Percentiles rank a stretch among this genome's conserved stretches.
These are phyloP conservation scores for Aspergillus conjunctus DNA, from an alignment of 495 filamentous ascomycete genomes.

Conservation along the genomic window DNA sequence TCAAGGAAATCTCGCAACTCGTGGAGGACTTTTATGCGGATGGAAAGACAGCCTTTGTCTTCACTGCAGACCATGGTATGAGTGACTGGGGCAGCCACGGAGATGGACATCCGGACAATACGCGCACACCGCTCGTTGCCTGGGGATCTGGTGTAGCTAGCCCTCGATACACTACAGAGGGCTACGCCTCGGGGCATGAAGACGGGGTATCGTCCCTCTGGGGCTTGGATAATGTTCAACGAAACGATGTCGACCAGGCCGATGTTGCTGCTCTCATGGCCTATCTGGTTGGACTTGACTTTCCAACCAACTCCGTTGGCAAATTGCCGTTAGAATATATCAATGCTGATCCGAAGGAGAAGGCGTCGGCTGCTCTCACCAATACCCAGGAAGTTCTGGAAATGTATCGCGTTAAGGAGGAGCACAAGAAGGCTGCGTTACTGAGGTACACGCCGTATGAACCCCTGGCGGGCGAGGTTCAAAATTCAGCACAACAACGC, in stretches of 20 bases:
- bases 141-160: conserved; percentile 93
- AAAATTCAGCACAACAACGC: conserved; percentile 66
- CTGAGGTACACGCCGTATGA: conserved; percentile 75
- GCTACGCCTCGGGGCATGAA: conserved; percentile 73
- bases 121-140: conserved; percentile 85
- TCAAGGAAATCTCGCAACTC: conserved; percentile 76
- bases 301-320: conserved; percentile 95
- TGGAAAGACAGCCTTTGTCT: conserved; percentile 89
- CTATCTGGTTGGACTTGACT: conserved; percentile 86
- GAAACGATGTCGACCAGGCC: conserved; percentile 92
- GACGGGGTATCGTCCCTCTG: conserved; percentile 93
- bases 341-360: conserved; percentile 66
- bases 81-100: conserved; percentile 98
- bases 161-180: conserved; percentile 58
- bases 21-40: conserved; percentile 92
- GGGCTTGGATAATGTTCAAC: conserved; percentile 74
- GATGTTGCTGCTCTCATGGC: conserved; percentile 97
- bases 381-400: conserved; percentile 91
- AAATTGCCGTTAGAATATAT: conserved; percentile 86
- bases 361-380: conserved; percentile 81
- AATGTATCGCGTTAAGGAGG: conserved; percentile 96
- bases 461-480: conserved; percentile 56
- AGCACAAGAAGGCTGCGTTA: conserved; percentile 72
- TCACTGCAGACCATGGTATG: conserved; percentile 99
- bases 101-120: conserved; percentile 97